phyloP scores from a whole-genome alignment of 2,329 filamentous ascomycete species.

The Sclerotinia spermophila region DNA sequence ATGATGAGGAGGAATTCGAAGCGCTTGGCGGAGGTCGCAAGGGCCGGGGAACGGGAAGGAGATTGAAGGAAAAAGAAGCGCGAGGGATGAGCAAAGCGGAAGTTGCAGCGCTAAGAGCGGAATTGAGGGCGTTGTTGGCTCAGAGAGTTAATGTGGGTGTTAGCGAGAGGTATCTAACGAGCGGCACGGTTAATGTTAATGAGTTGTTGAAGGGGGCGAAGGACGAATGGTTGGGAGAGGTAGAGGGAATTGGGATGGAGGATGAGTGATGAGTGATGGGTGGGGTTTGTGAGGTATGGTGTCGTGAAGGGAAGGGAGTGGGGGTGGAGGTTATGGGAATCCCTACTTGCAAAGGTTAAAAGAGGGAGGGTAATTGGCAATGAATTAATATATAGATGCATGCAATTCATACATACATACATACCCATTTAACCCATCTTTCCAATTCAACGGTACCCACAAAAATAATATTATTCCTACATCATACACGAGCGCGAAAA shows the following conservation, averaged over 20 bases:
- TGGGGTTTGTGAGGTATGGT: not conserved
- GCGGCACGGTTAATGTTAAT: conserved; percentile 79
- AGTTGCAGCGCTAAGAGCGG: conserved; percentile 63
- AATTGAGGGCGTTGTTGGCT: conserved; percentile 67
- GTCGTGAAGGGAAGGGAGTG: not conserved
- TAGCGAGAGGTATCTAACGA: conserved; percentile 79
- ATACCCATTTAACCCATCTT: too few relatives aligned
- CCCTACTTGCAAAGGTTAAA: too few relatives aligned
- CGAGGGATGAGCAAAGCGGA: conserved; percentile 68
- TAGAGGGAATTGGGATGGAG: conserved; percentile 37
- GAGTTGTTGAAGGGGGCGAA: conserved; percentile 62
- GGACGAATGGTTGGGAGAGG: conserved; percentile 44
- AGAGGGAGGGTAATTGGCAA: not conserved
- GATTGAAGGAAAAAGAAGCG: conserved; percentile 70
- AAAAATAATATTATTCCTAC: too few relatives aligned
- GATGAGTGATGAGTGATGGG: conserved; percentile 22
- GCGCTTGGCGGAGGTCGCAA: conserved; percentile 54
- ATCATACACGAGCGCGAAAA: too few relatives aligned
- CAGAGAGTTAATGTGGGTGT: conserved; percentile 82
- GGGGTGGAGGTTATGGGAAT: too few relatives aligned
- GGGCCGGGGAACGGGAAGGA: conserved; percentile 68
- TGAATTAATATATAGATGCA: not conserved
- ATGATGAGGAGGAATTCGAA: conserved; percentile 84
- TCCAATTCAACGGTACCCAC: too few relatives aligned
- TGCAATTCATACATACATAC: not conserved